A percentile compares a stretch with the other conserved stretches of the same genome.
These are phyloP conservation scores for Salisapilia sapeloensis DNA, from an alignment of 352 stramenopile species.

Conservation along the genomic window DNA sequence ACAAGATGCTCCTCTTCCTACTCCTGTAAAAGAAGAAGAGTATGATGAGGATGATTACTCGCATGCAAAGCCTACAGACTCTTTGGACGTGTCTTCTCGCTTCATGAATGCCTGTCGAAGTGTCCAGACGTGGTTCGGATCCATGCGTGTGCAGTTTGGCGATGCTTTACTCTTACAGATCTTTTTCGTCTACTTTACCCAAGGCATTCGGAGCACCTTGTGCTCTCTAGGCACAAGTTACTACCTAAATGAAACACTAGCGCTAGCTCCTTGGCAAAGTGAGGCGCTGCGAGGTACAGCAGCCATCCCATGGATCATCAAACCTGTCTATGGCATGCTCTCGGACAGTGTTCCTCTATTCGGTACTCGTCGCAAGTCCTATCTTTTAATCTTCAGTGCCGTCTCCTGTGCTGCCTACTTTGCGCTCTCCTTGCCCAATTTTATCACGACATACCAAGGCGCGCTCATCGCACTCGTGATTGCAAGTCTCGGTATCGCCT, in stretches of 20 bases:
- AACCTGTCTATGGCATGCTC: slow-evolving; percentile 60
- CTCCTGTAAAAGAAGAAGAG: too few species aligned
- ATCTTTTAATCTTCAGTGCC: slow-evolving; percentile 53
- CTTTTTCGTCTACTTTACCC: slow-evolving; percentile 76
- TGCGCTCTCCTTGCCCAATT: slow-evolving; percentile 26
- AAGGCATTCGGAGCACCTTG: slow-evolving; percentile 55
- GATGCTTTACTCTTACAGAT: slow-evolving; percentile 55
- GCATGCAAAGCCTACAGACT: too few species aligned
- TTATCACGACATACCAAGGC: slow-evolving; percentile 31
- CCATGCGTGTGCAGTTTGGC: slow-evolving; percentile 46
- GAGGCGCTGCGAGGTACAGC: slow-evolving; percentile 45
- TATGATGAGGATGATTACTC: too few species aligned
- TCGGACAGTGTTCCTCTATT: slow-evolving; percentile 61
- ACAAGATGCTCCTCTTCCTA: too few species aligned
- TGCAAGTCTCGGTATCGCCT: slow-evolving; percentile 62
- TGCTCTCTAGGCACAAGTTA: slow-evolving; percentile 65
- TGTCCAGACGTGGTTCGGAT: slow-evolving; percentile 45
- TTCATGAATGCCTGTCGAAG: too few species aligned
- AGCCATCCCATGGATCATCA: slow-evolving; percentile 70
- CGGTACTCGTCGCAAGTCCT: slow-evolving; percentile 61
- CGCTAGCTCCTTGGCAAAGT: slow-evolving; percentile 37
- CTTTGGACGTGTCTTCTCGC: too few species aligned
- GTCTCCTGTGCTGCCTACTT: slow-evolving; percentile 41
- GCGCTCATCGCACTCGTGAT: slow-evolving; percentile 42
- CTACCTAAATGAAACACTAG: slow-evolving; percentile 64